Evolutionary conservation across 768 basidiomycete species (phyloP), one percentile per base, ranked within the genome.

Genomic region (Kwoniella heveanensis): DNA sequence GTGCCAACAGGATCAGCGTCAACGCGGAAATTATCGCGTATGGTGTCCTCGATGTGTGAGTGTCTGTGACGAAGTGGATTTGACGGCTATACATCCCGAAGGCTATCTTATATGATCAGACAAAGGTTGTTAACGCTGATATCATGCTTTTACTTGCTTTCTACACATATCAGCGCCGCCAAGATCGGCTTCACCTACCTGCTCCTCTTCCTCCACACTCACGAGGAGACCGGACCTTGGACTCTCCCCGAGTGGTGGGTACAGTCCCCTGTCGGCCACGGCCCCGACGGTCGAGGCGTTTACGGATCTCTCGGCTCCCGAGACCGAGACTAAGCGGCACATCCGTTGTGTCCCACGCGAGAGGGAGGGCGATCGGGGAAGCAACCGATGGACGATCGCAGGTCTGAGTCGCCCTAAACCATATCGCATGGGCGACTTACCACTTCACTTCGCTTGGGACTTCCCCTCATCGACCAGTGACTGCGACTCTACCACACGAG

Each of bases 11-110:
- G 57, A 65, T 79, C 62, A 64, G 60, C 26, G 74, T 77, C 57
- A 65, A 78, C 63, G 67, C 72, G 15, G 78, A 79, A 59, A 70
- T 79, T 66, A 78, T 79, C 67, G 67, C 69, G 13, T 79, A 77
- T 61, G 78, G 69, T 62, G 64, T 79, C 8, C 70, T 79, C 17
- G 78, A 79, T 49, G 73, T 74, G 72, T 76, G 49, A 71, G 76
- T 74, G 10, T 8, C 9, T 49, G 10, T 49, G 32, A n/a, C n/a
- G n/a, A n/a, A n/a, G n/a, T n/a, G n/a, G n/a, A n/a, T n/a, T n/a
- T n/a, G n/a, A n/a, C n/a, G n/a, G n/a, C n/a, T n/a, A n/a, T n/a
- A n/a, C n/a, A n/a, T n/a, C n/a, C n/a, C n/a, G n/a, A n/a, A n/a
- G n/a, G n/a, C n/a, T n/a, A n/a, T n/a, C n/a, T n/a, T n/a, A n/a